Evolutionary conservation across 768 basidiomycete species (phyloP), one percentile per base, ranked within the genome.

Genomic region (Piloderma croceum): DNA sequence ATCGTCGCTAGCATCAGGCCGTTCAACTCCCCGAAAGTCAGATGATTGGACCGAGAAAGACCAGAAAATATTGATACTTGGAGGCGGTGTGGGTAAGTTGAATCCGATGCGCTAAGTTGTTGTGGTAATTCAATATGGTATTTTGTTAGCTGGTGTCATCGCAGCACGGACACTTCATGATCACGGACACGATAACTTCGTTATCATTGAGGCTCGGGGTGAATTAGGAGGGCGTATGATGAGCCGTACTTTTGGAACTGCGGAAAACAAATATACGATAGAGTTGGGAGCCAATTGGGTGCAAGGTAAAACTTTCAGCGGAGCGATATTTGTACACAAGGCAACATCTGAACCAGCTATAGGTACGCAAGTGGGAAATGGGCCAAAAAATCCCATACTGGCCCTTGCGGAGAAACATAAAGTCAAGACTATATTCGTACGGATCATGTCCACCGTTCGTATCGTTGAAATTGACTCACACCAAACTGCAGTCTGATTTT

Each of bases 281-380:
- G 81, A 85, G 54, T 54, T 67, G 21, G 78, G 77, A 31, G 67
- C 80, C 6, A 79, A 79, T 46, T 82, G 80, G 79, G 61, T 82
- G 23, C 78, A 75, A 41, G 74, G 65, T 7, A 64, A 62, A n/a
- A 9, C 3, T 18, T 20, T 23, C 20, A 2, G 27, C 25, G 36
- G 59, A 7, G 46, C 56, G 7, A 64, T 65, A 35, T 29, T 29
- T 29, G 9, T 29, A 29, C 27, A 15, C 27, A 9, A 29, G 63
- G 64, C 52, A 65, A 4, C 61, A 69, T n/a, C n/a, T n/a, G n/a
- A n/a, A n/a, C n/a, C n/a, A n/a, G n/a, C n/a, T n/a, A n/a, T n/a
- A 44, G 66, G 73, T 19, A 70, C 69, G 1, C 74, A 76, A 42
- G 53, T 58, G 2, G 70, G 62, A 2, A 49, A 65, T 24, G 79